Evolutionary conservation across 352 stramenopile species (phyloP).

Genomic region (Phytopythium kandeliae): DNA sequence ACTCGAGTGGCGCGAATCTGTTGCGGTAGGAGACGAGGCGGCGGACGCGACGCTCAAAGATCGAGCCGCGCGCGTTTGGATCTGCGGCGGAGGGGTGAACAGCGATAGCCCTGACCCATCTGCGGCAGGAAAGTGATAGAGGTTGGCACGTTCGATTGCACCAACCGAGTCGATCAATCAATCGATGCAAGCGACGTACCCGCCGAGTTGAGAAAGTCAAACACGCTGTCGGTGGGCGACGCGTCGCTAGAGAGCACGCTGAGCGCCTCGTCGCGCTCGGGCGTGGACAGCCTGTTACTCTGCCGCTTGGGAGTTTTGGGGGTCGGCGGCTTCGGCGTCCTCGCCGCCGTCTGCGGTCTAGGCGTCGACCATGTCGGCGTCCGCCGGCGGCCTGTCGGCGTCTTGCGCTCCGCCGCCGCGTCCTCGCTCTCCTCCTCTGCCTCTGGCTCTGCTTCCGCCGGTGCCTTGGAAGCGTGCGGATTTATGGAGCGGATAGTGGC

Average conservation of each 20-base stretch:
- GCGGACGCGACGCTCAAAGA: constrained; percentile 2
- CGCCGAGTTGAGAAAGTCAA: constrained; percentile 44
- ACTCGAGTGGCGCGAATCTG: constrained; percentile 18
- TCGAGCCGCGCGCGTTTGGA: constrained; percentile 8
- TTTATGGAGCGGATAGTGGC: not conserved
- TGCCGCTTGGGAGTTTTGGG: not conserved
- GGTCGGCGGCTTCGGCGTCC: not conserved
- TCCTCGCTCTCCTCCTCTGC: constrained; percentile 1
- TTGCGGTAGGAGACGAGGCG: constrained; percentile 13
- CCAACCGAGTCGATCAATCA: not conserved
- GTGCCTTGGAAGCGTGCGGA: not conserved
- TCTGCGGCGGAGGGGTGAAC: constrained; percentile 44
- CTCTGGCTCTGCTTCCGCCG: not conserved
- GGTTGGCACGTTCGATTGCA: not conserved
- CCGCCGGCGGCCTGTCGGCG: constrained; percentile 9
- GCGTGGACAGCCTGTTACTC: not conserved
- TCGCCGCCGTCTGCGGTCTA: not conserved
- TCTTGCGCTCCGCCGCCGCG: not conserved
- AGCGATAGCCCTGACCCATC: constrained; percentile 33
- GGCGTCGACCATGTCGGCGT: constrained; percentile 5
- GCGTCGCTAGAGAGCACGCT: constrained; percentile 50
- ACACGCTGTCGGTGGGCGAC: constrained; percentile 35
- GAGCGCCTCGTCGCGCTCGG: constrained; percentile 26
- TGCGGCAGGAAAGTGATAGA: not conserved
- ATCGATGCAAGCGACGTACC: constrained; percentile 9